These are phyloP conservation scores for Leptographium galeiforme DNA, from an alignment of 2,329 filamentous ascomycete genomes.

Conservation along the genomic window DNA sequence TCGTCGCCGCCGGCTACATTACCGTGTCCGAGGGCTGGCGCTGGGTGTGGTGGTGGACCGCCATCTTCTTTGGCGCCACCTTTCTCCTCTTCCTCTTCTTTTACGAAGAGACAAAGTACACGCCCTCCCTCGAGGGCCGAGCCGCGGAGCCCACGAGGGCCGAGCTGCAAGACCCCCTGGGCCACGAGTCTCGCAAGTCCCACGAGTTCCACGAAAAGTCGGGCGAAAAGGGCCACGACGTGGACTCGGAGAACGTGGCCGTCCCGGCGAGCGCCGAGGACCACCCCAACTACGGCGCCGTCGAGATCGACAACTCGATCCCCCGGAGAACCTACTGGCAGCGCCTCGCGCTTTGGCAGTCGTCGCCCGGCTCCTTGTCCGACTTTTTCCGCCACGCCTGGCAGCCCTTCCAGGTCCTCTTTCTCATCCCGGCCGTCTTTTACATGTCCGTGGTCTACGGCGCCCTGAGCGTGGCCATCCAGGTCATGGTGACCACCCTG, in stretches of 20 bases:
- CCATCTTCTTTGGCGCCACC: conserved; percentile 12
- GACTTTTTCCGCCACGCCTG: conserved; percentile 3
- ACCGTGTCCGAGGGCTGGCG: conserved; percentile 32
- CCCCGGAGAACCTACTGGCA: conserved; percentile 1
- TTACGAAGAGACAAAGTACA: conserved; percentile 6
- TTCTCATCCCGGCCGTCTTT: conserved; percentile 3
- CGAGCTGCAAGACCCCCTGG: neutral
- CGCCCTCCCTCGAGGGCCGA: neutral
- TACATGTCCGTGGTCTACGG: conserved; percentile 4
- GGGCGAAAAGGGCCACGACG: neutral
- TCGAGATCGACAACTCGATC: neutral
- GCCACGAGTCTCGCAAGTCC: too few relatives aligned
- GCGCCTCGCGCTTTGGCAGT: neutral
- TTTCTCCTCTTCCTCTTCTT: conserved; percentile 1
- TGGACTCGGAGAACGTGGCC: neutral
- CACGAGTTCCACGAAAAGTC: neutral
- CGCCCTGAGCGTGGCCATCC: neutral
- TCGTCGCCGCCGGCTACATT: conserved; percentile 35
- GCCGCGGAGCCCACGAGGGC: neutral
- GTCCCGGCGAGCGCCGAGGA: neutral
- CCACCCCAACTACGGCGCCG: neutral
- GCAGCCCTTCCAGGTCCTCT: conserved; percentile 6
- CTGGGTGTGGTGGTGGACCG: conserved; percentile 24
- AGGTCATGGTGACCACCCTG: neutral
- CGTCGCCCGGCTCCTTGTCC: neutral